Evolutionary conservation across 164 flowering plant genomes (phyloP), one percentile per base, ranked within the genome.

Genomic region (Magnolia kwangsiensis): DNA sequence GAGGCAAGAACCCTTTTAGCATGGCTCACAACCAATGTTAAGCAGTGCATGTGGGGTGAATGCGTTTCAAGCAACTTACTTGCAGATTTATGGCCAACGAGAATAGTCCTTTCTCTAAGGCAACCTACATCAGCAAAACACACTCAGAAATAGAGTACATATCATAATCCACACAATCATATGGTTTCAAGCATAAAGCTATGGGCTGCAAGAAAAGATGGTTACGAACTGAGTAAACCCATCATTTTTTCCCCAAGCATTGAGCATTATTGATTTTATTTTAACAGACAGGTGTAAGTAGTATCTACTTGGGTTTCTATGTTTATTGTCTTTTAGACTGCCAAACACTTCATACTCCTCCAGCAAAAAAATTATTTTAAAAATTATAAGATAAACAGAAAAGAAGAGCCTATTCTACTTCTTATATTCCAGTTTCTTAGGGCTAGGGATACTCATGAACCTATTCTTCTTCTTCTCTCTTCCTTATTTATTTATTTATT

Each of bases 101-200:
- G 88, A 94, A 94, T 63, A 88, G 85, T 73, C 98, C 99, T 82
- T 89, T 96, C 50, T 91, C 95, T 8, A 92, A 81, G 37, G 98
- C 97, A 82, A 93, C 98, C 99, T 96, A 49, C 65, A 75, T 50
- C 63, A 67, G 18, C 50, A 67, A 18, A 63, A 21, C 50, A 73
- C 23, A 61, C 19, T 27, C 51, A 73, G 3, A 31, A 21, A 37
- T 20, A 61, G 51, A 73, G 51, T 13, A 73, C 4, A 61, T 31
- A 11, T 27, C 55, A n/a, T 19, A 2, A 63, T 71, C n/a, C 18
- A 51, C 8, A 50, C 9, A 10, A 21, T 7, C 7, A 45, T 19
- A 14, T 19, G 49, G 23, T 59, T 13, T 19, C 14, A 13, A 59
- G n/a, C 8, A 13, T 59, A 59, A 19, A 13, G 63, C 8, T 37